Evolutionary conservation across 169 alveolate species (phyloP).

Genomic region (Eimeria tenella): DNA sequence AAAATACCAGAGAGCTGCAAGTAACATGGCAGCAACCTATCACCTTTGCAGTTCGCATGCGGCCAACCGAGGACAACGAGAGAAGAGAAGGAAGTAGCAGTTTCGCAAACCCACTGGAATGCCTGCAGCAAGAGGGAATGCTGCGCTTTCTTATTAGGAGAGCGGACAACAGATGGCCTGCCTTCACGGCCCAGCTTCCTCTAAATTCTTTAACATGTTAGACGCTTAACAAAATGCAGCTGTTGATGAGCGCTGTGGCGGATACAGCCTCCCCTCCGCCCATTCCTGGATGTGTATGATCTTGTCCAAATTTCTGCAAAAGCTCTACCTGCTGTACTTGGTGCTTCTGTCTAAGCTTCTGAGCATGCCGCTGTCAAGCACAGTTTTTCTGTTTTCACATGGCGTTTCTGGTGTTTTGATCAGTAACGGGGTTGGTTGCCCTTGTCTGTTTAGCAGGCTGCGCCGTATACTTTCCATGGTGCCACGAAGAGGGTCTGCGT

Average conservation of each 20-base stretch:
- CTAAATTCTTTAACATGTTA: constrained; percentile 23
- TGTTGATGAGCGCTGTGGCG: too few relatives aligned
- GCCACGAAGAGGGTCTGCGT: neutral
- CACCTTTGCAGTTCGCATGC: neutral
- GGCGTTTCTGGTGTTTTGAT: too few relatives aligned
- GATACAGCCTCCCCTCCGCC: too few relatives aligned
- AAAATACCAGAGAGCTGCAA: neutral
- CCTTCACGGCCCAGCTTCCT: constrained; percentile 44
- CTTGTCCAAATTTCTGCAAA: too few relatives aligned
- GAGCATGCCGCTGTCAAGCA: too few relatives aligned
- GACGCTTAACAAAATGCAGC: neutral
- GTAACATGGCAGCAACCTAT: constrained; percentile 56
- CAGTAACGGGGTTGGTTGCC: too few relatives aligned
- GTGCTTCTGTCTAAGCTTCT: too few relatives aligned
- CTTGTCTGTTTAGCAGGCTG: too few relatives aligned
- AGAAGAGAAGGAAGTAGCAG: neutral
- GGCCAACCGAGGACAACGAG: neutral
- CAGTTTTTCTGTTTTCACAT: too few relatives aligned
- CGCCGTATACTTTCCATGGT: neutral
- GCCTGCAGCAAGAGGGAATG: constrained; percentile 36
- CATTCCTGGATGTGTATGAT: too few relatives aligned
- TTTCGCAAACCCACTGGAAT: neutral
- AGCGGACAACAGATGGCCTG: constrained; percentile 24
- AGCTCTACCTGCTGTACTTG: too few relatives aligned
- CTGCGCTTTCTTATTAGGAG: constrained; percentile 34